Conservation (phyloP, 2,329 filamentous ascomycete genomes). For the Monosporascus sp. region DNA sequence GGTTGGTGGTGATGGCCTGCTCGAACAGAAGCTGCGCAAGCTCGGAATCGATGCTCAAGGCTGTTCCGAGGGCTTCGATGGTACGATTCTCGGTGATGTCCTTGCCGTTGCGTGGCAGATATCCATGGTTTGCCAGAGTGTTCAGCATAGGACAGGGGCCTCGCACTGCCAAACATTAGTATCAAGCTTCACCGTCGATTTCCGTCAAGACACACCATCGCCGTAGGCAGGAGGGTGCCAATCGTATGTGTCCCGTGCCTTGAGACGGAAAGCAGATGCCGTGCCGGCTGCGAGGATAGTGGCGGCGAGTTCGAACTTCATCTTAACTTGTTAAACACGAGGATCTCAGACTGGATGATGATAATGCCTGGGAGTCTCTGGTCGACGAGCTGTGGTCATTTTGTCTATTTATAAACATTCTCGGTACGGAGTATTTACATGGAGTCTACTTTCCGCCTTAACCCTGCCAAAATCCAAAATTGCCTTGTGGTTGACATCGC, state of each 20-base stretch:
- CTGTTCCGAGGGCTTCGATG: slow-evolving; percentile 5
- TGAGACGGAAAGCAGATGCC: not conserved
- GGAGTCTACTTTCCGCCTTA: too few species aligned
- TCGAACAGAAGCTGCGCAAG: slow-evolving; percentile 5
- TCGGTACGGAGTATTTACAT: too few species aligned
- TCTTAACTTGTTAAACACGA: slow-evolving; percentile 4
- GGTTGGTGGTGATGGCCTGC: slow-evolving; percentile 11
- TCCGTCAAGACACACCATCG: slow-evolving; percentile 9
- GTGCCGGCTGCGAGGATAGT: slow-evolving; percentile 4
- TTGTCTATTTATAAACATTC: too few species aligned
- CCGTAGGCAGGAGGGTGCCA: slow-evolving; percentile 8
- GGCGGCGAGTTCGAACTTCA: slow-evolving; percentile 7
- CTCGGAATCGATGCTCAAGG: slow-evolving; percentile 8
- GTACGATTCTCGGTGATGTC: slow-evolving; percentile 12
- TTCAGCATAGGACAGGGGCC: slow-evolving; percentile 19
- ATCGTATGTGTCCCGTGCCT: too few species aligned
- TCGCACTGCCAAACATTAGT: slow-evolving; percentile 9
- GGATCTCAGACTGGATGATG: too few species aligned
- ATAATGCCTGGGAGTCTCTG: too few species aligned
- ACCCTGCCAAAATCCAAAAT: too few species aligned
- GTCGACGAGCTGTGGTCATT: too few species aligned
- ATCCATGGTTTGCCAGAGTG: slow-evolving; percentile 17
- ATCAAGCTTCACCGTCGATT: slow-evolving; percentile 1
- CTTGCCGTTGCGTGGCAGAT: slow-evolving; percentile 13
- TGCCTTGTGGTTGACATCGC: too few species aligned